phyloP scores from a whole-genome alignment of 768 basidiomycete genomes.

The Boletus speciosus region DNA sequence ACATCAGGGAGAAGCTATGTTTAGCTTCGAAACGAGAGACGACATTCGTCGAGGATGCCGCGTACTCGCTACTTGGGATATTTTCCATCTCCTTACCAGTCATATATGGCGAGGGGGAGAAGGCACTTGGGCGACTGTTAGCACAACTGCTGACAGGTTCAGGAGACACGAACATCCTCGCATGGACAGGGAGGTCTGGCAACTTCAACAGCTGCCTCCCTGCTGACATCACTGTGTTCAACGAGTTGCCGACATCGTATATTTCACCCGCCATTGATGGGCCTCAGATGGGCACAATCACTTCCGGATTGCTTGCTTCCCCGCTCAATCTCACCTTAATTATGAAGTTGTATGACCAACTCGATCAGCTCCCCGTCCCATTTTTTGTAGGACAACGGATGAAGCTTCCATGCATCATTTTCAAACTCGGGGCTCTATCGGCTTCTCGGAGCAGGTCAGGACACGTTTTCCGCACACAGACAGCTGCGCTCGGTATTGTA shows the following conservation, averaged over 20 bases:
- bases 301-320: not conserved
- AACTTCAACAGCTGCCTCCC: constrained; percentile 6
- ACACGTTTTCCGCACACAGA: not conserved
- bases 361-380: not conserved
- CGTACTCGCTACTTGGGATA: constrained; percentile 12
- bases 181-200: constrained; percentile 4
- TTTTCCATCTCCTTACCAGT: constrained; percentile 7
- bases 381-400: not conserved
- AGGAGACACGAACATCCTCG: constrained; percentile 6
- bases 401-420: constrained; percentile 8
- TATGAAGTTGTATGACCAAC: not conserved
- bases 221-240: not conserved
- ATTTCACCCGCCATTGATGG: not conserved
- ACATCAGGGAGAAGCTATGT: constrained; percentile 5
- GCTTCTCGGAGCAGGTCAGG: too few relatives aligned
- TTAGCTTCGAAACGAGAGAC: constrained; percentile 9
- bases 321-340: not conserved
- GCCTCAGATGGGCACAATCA: not conserved
- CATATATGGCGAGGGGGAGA: constrained; percentile 10
- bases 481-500: constrained; percentile 3
- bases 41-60: constrained; percentile 7
- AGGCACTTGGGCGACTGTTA: constrained; percentile 8
- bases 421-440: not conserved
- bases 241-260: not conserved
- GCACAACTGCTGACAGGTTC: constrained; percentile 4